Evolutionary conservation across 805 yeast genomes (phyloP).

Genomic region (Yarrowia sp.): DNA sequence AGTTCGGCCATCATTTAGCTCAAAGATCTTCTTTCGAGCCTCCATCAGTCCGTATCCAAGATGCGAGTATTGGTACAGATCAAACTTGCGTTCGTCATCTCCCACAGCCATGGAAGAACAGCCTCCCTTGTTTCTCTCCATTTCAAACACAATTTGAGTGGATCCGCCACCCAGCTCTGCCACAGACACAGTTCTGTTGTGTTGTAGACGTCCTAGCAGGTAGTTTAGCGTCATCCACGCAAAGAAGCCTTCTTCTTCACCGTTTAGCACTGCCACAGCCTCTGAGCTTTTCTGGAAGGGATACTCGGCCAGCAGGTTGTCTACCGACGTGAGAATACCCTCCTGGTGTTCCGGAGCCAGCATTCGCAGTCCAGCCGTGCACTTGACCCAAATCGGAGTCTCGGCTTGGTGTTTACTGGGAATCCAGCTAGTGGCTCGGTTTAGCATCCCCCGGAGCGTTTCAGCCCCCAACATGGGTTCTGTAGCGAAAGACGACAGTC

Average conservation of each 20-base stretch:
- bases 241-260: conserved; percentile 93
- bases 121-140: conserved; percentile 44
- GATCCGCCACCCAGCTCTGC: conserved; percentile 98
- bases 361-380: conserved; percentile 91
- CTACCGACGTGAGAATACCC: conserved; percentile 70
- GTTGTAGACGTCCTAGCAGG: conserved; percentile 45
- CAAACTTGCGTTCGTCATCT: conserved; percentile 74
- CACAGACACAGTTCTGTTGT: conserved; percentile 91
- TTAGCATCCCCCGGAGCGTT: conserved; percentile 76
- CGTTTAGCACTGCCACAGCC: conserved; percentile 89
- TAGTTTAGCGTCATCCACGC: conserved; percentile 98
- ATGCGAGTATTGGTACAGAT: conserved; percentile 90
- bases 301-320: conserved; percentile 67
- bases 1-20: conserved; percentile 33
- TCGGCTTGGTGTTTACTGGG: conserved; percentile 70
- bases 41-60: conserved; percentile 94
- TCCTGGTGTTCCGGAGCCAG: conserved; percentile 70
- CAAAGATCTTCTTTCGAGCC: conserved; percentile 80
- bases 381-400: conserved; percentile 85
- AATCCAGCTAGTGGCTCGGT: conserved; percentile 68
- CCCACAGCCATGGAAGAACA: conserved; percentile 41
- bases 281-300: conserved; percentile 77
- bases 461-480: conserved; percentile 80
- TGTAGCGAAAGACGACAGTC: conserved; percentile 78
- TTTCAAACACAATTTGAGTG: conserved; percentile 98